Evolutionary conservation across 2,329 filamentous ascomycete species (phyloP).

Genomic region (Xylariaceae sp.): DNA sequence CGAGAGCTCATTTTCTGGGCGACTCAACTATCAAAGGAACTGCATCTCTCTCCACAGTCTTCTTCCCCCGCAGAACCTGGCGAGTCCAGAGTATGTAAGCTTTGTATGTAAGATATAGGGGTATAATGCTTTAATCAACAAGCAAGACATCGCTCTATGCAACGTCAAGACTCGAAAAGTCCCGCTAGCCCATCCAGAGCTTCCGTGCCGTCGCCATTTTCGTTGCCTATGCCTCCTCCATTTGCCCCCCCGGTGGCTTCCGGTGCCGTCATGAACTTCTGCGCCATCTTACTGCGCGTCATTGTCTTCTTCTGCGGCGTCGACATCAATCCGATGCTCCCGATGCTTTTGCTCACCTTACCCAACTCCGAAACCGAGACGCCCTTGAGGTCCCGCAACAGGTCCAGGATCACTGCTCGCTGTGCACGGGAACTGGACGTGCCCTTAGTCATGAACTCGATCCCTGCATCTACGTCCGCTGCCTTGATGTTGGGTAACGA

Average conservation of each 20-base stretch:
- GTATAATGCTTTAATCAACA: too few species aligned
- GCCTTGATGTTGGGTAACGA: slow-evolving; percentile 74
- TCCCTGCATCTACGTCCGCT: slow-evolving; percentile 63
- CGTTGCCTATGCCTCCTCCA: slow-evolving; percentile 19
- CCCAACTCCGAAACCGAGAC: slow-evolving; percentile 93
- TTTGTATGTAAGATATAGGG: too few species aligned
- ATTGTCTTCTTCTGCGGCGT: slow-evolving; percentile 39
- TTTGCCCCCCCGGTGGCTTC: slow-evolving; percentile 20
- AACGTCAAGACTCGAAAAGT: slow-evolving; percentile 39
- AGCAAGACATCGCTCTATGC: not conserved
- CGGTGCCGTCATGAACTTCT: slow-evolving; percentile 62
- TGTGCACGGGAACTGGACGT: slow-evolving; percentile 69
- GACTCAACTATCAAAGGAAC: too few species aligned
- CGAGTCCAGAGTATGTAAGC: too few species aligned
- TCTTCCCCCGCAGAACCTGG: too few species aligned
- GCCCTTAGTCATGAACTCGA: slow-evolving; percentile 58
- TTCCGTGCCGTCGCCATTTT: slow-evolving; percentile 39
- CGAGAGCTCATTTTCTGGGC: too few species aligned
- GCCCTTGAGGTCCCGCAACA: slow-evolving; percentile 83
- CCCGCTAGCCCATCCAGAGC: slow-evolving; percentile 54
- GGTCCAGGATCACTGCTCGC: slow-evolving; percentile 75
- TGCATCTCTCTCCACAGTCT: too few species aligned
- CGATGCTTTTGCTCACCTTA: slow-evolving; percentile 63
- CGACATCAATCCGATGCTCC: slow-evolving; percentile 39
- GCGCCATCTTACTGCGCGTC: slow-evolving; percentile 58